phyloP scores from a whole-genome alignment of 192 early-diverging fungal genomes.

The Spinellus fusiger region DNA sequence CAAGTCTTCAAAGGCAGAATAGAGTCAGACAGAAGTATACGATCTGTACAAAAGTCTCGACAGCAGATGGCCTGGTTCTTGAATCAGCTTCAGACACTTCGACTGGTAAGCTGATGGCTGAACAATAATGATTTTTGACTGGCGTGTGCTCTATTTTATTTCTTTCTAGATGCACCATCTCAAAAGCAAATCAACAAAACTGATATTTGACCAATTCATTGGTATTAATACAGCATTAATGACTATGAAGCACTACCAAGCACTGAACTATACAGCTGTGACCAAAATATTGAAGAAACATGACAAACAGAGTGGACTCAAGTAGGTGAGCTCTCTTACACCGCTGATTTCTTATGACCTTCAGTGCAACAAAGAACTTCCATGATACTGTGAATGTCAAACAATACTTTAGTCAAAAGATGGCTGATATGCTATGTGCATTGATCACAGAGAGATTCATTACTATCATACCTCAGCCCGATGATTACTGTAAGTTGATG shows the following conservation, averaged over 20 bases:
- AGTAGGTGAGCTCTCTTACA: not conserved
- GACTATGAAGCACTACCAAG: slow-evolving; percentile 67
- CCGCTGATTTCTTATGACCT: not conserved
- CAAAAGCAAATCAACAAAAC: slow-evolving; percentile 12
- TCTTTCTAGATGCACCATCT: slow-evolving; percentile 4
- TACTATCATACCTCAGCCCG: slow-evolving; percentile 73
- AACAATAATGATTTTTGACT: not conserved
- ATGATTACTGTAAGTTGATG: slow-evolving; percentile 53
- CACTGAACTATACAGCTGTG: slow-evolving; percentile 73
- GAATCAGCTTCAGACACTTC: slow-evolving; percentile 39
- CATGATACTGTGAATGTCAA: slow-evolving; percentile 40
- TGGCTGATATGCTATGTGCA: slow-evolving; percentile 57
- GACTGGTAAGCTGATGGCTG: slow-evolving; percentile 23
- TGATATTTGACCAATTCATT: slow-evolving; percentile 45
- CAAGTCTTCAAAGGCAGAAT: slow-evolving; percentile 61
- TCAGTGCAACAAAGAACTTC: slow-evolving; percentile 45
- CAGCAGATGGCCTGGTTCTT: slow-evolving; percentile 59
- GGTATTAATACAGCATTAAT: slow-evolving; percentile 69
- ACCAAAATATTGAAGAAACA: slow-evolving; percentile 90
- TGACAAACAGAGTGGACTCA: slow-evolving; percentile 69
- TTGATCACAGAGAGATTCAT: slow-evolving; percentile 58
- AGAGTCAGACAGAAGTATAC: slow-evolving; percentile 50
- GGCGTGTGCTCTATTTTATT: not conserved
- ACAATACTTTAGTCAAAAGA: slow-evolving; percentile 47
- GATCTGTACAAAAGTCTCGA: slow-evolving; percentile 45